Evolutionary conservation across 2,329 filamentous ascomycete genomes (phyloP), one percentile per base, ranked within the genome.

Genomic region (Myriangium duriaei): DNA sequence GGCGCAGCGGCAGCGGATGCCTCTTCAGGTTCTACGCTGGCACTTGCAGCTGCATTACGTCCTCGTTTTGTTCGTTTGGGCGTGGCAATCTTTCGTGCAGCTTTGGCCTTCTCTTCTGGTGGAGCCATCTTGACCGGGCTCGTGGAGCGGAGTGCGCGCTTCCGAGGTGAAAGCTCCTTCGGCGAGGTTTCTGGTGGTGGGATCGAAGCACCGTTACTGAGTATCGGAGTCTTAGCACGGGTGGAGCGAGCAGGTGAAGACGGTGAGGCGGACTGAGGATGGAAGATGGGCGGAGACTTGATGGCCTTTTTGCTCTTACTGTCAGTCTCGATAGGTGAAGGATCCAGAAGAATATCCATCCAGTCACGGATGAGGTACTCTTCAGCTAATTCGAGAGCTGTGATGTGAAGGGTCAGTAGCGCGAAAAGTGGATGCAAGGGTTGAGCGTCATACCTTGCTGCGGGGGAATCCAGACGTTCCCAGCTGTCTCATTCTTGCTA

Each of bases 401-500:
- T 63, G 44, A 28, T 13, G 29, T 30, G 17, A 29, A 36, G 14
- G 34, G 32, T 30, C 24, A 34, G 12, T 17, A 24, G 40, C 16
- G 17, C n/a, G 28, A 9, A 15, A 29, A 14, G 12, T 17, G 36
- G 11, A 17, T 15, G 12, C 15, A 34, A 18, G 21, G 15, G 28
- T n/a, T 18, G 12, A 6, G 21, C 32, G 34, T 39, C 61, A 49
- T 65, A 80, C 76, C 76, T 56, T 74, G 65, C 47, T 79, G 70
- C 4, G 88, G 86, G 32, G 85, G 76, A 35, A 96, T 87, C 91
- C 91, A 98, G 37, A 98, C 76, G 59, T 95, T 98, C 32, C 91
- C 91, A 16, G 91, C 91, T 18, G 91, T 86, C 67, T 96, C 91
- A 55, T 96, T 87, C 40, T 71, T 71, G 50, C 86, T 93, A 7